Evolutionary conservation across 1,139 yeast species (phyloP).

Genomic region (Candida pseudocylindracea): DNA sequence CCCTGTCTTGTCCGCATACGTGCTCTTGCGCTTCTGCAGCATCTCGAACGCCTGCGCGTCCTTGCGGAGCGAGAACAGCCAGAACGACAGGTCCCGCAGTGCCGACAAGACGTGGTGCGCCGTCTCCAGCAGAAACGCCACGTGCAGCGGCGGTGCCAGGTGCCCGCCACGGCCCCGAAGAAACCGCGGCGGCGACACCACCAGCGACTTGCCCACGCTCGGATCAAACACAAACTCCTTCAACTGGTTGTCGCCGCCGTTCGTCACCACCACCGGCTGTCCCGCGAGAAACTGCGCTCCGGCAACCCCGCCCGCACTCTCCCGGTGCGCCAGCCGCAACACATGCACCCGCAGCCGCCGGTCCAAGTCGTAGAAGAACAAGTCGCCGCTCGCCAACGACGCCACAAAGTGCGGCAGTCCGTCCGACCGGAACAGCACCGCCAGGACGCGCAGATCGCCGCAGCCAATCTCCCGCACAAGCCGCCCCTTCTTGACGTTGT

Average conservation of each 20-base stretch:
- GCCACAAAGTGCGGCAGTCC: constrained; percentile 71
- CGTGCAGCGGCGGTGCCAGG: constrained; percentile 67
- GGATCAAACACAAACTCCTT: constrained; percentile 93
- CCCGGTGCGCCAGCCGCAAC: constrained; percentile 51
- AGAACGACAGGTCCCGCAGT: constrained; percentile 66
- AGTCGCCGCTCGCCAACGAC: constrained; percentile 62
- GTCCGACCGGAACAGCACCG: constrained; percentile 78
- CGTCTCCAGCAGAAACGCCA: constrained; percentile 50
- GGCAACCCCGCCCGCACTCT: constrained; percentile 61
- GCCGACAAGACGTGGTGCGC: constrained; percentile 78
- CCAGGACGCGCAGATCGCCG: constrained; percentile 18
- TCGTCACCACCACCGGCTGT: constrained; percentile 78
- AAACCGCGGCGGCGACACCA: constrained; percentile 78
- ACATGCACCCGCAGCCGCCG: constrained; percentile 54
- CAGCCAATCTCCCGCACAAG: constrained; percentile 11
- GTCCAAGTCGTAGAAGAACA: constrained; percentile 68
- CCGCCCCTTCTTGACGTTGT: constrained; percentile 47
- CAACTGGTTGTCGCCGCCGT: constrained; percentile 80
- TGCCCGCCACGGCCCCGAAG: constrained; percentile 94
- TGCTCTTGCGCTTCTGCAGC: constrained; percentile 51
- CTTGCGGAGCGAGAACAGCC: constrained; percentile 83
- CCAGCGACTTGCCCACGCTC: constrained; percentile 36
- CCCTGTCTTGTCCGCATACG: constrained; percentile 35
- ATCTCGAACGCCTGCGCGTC: constrained; percentile 94
- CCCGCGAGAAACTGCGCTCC: constrained; percentile 65